A percentile compares a stretch with the other conserved stretches of the same genome.
Conservation (phyloP, 768 basidiomycete species). For the Termitomyces sp. region DNA sequence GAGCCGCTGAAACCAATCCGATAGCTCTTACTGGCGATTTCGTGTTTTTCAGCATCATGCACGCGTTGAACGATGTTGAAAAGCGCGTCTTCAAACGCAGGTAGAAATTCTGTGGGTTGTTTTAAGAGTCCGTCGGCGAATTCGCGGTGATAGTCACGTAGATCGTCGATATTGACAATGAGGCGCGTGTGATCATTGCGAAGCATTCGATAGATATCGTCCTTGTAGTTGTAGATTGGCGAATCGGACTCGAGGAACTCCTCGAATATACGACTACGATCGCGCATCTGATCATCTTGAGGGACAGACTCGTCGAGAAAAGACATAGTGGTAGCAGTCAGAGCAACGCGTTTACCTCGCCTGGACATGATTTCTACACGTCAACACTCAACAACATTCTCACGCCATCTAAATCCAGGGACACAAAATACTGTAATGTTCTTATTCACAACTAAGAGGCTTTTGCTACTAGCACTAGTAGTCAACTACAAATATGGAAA, state of each 20-base stretch:
- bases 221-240: slow-evolving; percentile 72
- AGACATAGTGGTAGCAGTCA: slow-evolving; percentile 26
- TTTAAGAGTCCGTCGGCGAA: slow-evolving; percentile 86
- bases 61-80: slow-evolving; percentile 65
- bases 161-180: slow-evolving; percentile 92
- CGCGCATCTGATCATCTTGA: slow-evolving; percentile 68
- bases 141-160: slow-evolving; percentile 88
- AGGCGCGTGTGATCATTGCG: slow-evolving; percentile 81
- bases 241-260: slow-evolving; percentile 75
- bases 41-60: slow-evolving; percentile 77
- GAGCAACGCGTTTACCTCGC: background rate
- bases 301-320: slow-evolving; percentile 53
- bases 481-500: background rate
- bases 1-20: slow-evolving; percentile 91
- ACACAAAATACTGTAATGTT: no score
- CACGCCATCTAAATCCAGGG: slow-evolving; percentile 4
- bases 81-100: slow-evolving; percentile 87
- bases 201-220: slow-evolving; percentile 80
- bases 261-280: slow-evolving; percentile 74
- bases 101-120: slow-evolving; percentile 79
- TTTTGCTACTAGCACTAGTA: background rate
- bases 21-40: slow-evolving; percentile 73
- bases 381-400: slow-evolving; percentile 11
- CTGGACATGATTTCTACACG: slow-evolving; percentile 6
- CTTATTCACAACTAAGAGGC: background rate